Evolutionary conservation across 1,284 basidiomycete genomes (phyloP).

Genomic region (Cutaneotrichosporon sp.): DNA sequence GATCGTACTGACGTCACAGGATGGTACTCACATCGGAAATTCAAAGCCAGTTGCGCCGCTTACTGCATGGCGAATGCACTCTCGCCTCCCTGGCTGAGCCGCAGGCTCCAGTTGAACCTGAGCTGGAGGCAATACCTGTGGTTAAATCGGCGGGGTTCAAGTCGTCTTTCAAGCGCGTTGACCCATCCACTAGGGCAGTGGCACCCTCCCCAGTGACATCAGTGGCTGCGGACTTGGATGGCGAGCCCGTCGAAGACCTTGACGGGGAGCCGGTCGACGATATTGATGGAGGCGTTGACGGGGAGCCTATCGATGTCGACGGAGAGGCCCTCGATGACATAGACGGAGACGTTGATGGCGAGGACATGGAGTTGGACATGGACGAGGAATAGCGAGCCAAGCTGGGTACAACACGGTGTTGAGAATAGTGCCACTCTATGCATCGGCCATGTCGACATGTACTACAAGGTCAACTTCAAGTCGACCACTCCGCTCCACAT

Average conservation of each 20-base stretch:
- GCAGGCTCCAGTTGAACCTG: not conserved
- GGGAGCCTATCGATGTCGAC: constrained; percentile 37
- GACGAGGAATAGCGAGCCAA: not conserved
- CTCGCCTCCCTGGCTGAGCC: constrained; percentile 7
- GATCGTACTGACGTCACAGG: constrained; percentile 46
- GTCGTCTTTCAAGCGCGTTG: constrained; percentile 49
- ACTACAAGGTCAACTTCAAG: constrained; percentile 28
- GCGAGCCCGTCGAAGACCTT: not conserved
- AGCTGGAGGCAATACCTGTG: constrained; percentile 48
- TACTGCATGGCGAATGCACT: constrained; percentile 64
- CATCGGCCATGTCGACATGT: not conserved
- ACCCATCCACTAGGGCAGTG: constrained; percentile 20
- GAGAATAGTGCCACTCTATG: not conserved
- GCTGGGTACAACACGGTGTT: not conserved
- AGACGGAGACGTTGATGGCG: constrained; percentile 35
- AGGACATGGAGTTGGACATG: not conserved
- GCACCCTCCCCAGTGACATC: not conserved
- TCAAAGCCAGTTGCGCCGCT: constrained; percentile 65
- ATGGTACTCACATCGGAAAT: constrained; percentile 86
- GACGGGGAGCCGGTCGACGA: constrained; percentile 15
- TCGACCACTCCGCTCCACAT: constrained; percentile 77
- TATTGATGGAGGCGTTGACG: constrained; percentile 12
- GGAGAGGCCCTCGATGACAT: constrained; percentile 22
- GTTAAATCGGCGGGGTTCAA: constrained; percentile 70
- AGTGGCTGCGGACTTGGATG: not conserved